Percentiles rank a stretch among this genome's conserved stretches.
Conservation (phyloP, 148 eudicot species). For the Persicaria maculosa region DNA sequence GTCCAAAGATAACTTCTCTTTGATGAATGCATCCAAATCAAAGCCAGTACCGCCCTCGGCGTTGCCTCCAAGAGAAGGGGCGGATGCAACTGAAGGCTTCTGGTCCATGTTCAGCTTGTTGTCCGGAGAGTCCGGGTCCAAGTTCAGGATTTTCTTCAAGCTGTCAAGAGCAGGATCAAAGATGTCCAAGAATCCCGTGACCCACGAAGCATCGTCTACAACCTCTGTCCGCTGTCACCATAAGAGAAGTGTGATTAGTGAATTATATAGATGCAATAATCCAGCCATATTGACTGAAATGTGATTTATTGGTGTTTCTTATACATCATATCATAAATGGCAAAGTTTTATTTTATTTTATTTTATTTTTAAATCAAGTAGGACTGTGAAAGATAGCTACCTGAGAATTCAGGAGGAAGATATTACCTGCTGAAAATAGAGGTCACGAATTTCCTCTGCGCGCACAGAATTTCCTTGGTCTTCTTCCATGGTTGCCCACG, state of each 20-base stretch:
- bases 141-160: slow-evolving; percentile 60
- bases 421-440: slow-evolving; percentile 91
- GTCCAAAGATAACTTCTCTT: slow-evolving; percentile 56
- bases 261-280: not conserved
- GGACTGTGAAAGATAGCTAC: not conserved
- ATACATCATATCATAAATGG: not conserved
- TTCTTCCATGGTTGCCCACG: slow-evolving; percentile 94
- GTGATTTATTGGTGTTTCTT: not conserved
- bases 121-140: slow-evolving; percentile 38
- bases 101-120: slow-evolving; percentile 24
- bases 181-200: slow-evolving; percentile 73
- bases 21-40: slow-evolving; percentile 58
- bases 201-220: slow-evolving; percentile 91
- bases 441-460: slow-evolving; percentile 95
- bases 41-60: slow-evolving; percentile 39
- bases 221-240: slow-evolving; percentile 84
- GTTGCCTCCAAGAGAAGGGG: slow-evolving; percentile 4
- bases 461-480: slow-evolving; percentile 82
- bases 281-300: not conserved
- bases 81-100: slow-evolving; percentile 13
- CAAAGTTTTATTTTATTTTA: not conserved
- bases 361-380: too few species aligned
- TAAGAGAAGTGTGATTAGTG: not conserved
- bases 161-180: slow-evolving; percentile 90
- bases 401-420: not conserved